phyloP scores from a whole-genome alignment of 2,329 filamentous ascomycete species.

The Arthrobotrys iridis region DNA sequence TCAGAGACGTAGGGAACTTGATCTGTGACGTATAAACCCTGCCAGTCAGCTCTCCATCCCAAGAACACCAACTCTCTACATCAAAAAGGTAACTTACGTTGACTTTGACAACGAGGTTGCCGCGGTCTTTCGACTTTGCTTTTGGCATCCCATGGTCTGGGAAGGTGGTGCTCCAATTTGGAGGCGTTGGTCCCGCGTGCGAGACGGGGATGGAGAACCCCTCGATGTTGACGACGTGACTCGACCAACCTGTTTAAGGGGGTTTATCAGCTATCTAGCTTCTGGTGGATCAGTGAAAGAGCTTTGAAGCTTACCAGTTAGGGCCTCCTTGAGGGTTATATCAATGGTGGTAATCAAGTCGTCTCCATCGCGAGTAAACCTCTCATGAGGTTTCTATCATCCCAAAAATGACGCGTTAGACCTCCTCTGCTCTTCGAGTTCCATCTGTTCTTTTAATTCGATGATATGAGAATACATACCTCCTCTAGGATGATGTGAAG shows the following conservation, averaged over 20 bases:
- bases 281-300: neutral
- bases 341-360: conserved; percentile 82
- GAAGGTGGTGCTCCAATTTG: conserved; percentile 81
- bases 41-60: neutral
- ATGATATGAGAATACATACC: conserved; percentile 68
- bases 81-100: conserved; percentile 71
- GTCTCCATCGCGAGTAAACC: conserved; percentile 87
- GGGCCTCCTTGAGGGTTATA: conserved; percentile 87
- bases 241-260: conserved; percentile 73
- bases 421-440: neutral
- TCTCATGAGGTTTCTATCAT: conserved; percentile 80
- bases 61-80: neutral
- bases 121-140: conserved; percentile 83
- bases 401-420: neutral
- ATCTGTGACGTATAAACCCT: conserved; percentile 46
- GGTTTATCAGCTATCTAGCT: neutral
- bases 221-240: conserved; percentile 92
- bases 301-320: conserved; percentile 69
- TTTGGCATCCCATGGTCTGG: conserved; percentile 93
- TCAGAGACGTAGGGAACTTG: conserved; percentile 81
- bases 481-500: conserved; percentile 94
- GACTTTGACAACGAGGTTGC: conserved; percentile 87
- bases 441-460: neutral
- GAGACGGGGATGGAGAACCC: conserved; percentile 83
- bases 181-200: conserved; percentile 84